Conservation (phyloP, 768 basidiomycete species). For the Chiua virens region DNA sequence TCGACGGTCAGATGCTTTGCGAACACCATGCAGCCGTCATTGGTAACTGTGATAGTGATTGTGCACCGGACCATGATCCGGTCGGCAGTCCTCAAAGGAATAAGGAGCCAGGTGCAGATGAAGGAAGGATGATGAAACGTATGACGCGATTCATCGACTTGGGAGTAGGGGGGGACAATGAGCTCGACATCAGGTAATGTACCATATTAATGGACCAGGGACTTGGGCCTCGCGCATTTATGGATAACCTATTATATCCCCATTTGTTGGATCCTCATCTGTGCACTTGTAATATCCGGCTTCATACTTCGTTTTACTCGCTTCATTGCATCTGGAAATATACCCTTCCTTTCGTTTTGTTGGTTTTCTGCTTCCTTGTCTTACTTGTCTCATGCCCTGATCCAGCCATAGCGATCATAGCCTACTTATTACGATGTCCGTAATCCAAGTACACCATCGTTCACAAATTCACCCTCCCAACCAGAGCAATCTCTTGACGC, state of each 20-base stretch:
- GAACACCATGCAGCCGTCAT: constrained; percentile 65
- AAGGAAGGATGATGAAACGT: constrained; percentile 66
- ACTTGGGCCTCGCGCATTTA: constrained; percentile 16
- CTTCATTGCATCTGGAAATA: constrained; percentile 25
- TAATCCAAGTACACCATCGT: constrained; percentile 8
- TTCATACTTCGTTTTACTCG: constrained; percentile 14
- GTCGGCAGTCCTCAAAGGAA: constrained; percentile 5
- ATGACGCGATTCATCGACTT: constrained; percentile 83
- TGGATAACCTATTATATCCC: constrained; percentile 16
- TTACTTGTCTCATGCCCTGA: neutral
- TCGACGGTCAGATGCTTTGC: constrained; percentile 83
- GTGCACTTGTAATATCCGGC: constrained; percentile 18
- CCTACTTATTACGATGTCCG: constrained; percentile 8
- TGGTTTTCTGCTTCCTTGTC: neutral
- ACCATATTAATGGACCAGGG: constrained; percentile 16
- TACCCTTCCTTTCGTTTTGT: constrained; percentile 12
- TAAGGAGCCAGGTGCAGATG: constrained; percentile 27
- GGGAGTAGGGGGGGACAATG: constrained; percentile 30
- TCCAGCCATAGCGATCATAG: constrained; percentile 10
- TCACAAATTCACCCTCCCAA: constrained; percentile 54
- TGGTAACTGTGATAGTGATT: constrained; percentile 23
- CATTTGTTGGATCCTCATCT: constrained; percentile 16
- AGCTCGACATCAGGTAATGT: constrained; percentile 33
- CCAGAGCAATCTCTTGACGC: constrained; percentile 88
- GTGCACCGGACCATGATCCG: constrained; percentile 18